phyloP scores from a whole-genome alignment of 768 basidiomycete genomes.

The Lactarius hengduanensis region DNA sequence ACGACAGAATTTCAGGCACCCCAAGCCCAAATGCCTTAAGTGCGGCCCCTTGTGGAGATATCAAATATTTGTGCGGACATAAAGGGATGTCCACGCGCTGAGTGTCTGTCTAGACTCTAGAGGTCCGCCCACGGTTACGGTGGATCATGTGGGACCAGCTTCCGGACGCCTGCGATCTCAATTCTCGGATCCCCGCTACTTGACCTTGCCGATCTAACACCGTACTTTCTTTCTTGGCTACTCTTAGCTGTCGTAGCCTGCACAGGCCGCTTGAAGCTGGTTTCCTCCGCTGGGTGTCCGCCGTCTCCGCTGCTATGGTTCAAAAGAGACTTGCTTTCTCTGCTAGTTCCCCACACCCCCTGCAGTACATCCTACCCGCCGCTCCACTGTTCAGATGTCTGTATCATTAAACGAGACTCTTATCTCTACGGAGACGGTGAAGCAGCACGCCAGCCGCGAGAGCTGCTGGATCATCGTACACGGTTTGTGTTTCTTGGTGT shows the following conservation, averaged over 20 bases:
- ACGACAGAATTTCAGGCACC: too few species aligned
- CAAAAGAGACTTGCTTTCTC: background rate
- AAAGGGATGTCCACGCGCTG: too few species aligned
- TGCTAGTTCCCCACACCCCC: background rate
- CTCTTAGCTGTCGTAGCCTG: background rate
- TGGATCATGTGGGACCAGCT: too few species aligned
- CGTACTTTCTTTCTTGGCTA: background rate
- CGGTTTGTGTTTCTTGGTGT: constrained; percentile 7
- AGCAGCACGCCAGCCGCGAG: constrained; percentile 10
- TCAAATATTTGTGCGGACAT: too few species aligned
- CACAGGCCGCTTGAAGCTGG: background rate
- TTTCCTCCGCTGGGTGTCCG: constrained; percentile 8
- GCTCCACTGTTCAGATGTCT: background rate
- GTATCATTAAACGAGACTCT: background rate
- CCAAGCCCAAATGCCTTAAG: too few species aligned
- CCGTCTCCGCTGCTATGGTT: background rate
- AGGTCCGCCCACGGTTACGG: too few species aligned
- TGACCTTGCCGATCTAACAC: constrained; percentile 2
- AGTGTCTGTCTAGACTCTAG: too few species aligned
- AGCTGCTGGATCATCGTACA: constrained; percentile 31
- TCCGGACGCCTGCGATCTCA: too few species aligned
- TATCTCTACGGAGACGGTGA: background rate
- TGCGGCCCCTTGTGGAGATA: too few species aligned
- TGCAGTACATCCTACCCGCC: background rate
- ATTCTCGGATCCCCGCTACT: background rate